These are phyloP conservation scores for Boletus sp. DNA, from an alignment of 768 basidiomycete genomes.

Conservation along the genomic window DNA sequence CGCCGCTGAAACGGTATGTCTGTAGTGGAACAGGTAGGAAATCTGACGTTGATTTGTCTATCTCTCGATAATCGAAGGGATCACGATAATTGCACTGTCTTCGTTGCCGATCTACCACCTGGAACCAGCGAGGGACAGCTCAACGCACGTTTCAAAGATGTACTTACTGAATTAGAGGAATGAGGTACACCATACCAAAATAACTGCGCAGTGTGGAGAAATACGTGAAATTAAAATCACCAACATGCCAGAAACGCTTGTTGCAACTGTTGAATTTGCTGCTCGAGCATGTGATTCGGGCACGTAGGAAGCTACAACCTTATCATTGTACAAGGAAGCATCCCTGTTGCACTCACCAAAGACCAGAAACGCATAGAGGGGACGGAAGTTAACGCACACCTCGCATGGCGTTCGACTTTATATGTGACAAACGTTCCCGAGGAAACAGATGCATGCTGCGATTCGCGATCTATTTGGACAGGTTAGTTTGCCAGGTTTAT, in stretches of 20 bases:
- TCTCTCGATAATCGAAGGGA: conserved; percentile 72
- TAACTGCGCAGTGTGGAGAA: conserved; percentile 70
- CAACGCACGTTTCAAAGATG: conserved; percentile 76
- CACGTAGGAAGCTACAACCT: not conserved
- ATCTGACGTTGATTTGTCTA: not conserved
- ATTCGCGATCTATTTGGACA: conserved; percentile 76
- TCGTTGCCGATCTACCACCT: conserved; percentile 69
- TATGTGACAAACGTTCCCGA: conserved; percentile 97
- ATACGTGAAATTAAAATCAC: conserved; percentile 86
- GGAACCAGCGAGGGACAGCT: conserved; percentile 65
- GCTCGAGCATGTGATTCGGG: conserved; percentile 40
- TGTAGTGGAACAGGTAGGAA: not conserved
- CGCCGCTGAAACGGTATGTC: conserved; percentile 57
- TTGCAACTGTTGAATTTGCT: conserved; percentile 89
- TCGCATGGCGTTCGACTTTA: conserved; percentile 91
- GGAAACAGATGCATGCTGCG: conserved; percentile 71
- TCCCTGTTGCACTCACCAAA: conserved; percentile 87
- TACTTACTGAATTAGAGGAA: conserved; percentile 35
- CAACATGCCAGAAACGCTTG: conserved; percentile 50
- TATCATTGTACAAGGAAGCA: conserved; percentile 48
- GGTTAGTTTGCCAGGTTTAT: conserved; percentile 41
- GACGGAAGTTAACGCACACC: conserved; percentile 80
- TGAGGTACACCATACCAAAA: not conserved
- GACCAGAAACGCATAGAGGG: conserved; percentile 86
- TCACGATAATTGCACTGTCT: conserved; percentile 92